Evolutionary conservation across 2,329 filamentous ascomycete genomes (phyloP).

Genomic region (Monosporascus sp.): DNA sequence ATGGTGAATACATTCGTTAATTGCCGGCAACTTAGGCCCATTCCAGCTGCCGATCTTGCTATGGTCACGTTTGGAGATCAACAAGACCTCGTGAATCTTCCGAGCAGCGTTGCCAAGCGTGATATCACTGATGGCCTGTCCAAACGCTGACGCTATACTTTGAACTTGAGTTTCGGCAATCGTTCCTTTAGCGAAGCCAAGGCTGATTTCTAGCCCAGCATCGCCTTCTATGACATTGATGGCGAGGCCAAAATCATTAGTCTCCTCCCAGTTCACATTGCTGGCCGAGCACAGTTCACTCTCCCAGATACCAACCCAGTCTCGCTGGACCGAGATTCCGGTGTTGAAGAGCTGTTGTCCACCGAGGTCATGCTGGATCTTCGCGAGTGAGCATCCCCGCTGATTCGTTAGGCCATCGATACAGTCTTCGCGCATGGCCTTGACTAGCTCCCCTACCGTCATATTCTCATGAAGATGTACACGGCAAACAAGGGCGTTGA

Average conservation of each 20-base stretch:
- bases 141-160: not conserved
- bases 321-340: not conserved
- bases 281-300: not conserved
- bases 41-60: not conserved
- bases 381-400: not conserved
- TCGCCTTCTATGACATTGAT: not conserved
- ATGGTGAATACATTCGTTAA: not conserved
- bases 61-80: not conserved
- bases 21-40: not conserved
- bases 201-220: not conserved
- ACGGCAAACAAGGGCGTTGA: not conserved
- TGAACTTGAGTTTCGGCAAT: not conserved
- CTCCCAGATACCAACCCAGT: not conserved
- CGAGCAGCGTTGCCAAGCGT: not conserved
- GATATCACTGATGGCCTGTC: not conserved
- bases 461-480: not conserved
- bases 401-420: not conserved
- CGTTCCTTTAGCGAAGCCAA: not conserved
- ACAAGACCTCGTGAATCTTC: not conserved
- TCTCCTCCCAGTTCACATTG: not conserved
- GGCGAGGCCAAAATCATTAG: not conserved
- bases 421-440: not conserved
- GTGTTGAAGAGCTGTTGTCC: not conserved
- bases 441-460: not conserved
- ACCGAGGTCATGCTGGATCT: not conserved